Evolutionary conservation across 164 flowering plant genomes (phyloP), one percentile per base, ranked within the genome.

Genomic region (Macadamia integrifolia): DNA sequence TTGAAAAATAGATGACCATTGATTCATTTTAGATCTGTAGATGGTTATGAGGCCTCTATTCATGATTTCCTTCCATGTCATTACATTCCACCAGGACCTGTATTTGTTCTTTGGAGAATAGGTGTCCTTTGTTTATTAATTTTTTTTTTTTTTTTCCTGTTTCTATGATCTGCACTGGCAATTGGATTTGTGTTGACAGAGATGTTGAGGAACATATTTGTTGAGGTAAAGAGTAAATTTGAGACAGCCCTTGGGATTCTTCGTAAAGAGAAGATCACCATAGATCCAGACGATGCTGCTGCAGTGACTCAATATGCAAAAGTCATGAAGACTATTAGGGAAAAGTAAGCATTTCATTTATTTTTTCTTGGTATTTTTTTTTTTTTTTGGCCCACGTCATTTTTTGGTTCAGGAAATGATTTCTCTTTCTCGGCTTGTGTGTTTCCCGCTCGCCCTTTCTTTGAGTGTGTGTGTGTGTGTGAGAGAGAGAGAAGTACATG

Each of bases 281-380:
- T 94, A 18, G 97, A 75, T 67, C 99, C 98, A 35, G 88, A 90
- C 0, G 91, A 92, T 79, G 92, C 92, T 43, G 90, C 97, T 76
- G 97, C 97, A 53, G 99, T 94, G 17, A 18, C 79, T 56, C 90
- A 87, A 3, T 94, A 90, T 81, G 88, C 99, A 31, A 89, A 84
- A 35, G 97, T 94, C 72, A 87, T 94, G 99, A 92, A 94, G 81
- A 88, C 84, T 28, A 79, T 86, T 0, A 80, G 97, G 72, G 89
- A 92, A 74, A 88, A 92, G 99, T 94, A 79, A 76, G 85, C 31
- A 65, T 44, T 57, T 69, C 52, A 46, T 32, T 28, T 49, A 23
- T 6, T 32, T 44, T 40, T 61, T 2, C 7, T 62, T 62, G 13
- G 35, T 62, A 44, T 3, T 15, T 52, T n/a, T 44, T 11, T n/a